A percentile compares a stretch with the other conserved stretches of the same genome.
These are phyloP conservation scores for Pythium volutum DNA, from an alignment of 352 stramenopile genomes.

Conservation along the genomic window DNA sequence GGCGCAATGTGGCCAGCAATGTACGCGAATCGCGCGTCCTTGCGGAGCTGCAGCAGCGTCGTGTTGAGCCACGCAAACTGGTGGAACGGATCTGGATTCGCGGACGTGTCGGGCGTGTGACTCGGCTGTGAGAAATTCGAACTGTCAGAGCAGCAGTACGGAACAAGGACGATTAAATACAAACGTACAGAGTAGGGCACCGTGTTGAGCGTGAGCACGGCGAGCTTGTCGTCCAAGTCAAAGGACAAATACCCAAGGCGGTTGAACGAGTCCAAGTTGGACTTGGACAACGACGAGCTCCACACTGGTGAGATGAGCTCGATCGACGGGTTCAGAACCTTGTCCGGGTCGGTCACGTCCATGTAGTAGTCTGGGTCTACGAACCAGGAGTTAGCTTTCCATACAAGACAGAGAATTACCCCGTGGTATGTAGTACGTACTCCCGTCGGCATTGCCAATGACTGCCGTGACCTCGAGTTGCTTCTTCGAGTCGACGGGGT, in stretches of 20 bases:
- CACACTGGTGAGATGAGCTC: slow-evolving; percentile 47
- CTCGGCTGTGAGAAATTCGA: slow-evolving; percentile 42
- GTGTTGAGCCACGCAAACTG: slow-evolving; percentile 90
- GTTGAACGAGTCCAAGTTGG: slow-evolving; percentile 57
- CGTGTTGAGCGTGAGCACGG: slow-evolving; percentile 78
- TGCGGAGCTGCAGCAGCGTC: slow-evolving; percentile 49
- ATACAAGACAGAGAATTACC: slow-evolving; percentile 31
- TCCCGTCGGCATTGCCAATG: slow-evolving; percentile 71
- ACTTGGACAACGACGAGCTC: slow-evolving; percentile 45
- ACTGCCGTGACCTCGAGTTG: slow-evolving; percentile 62
- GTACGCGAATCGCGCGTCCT: slow-evolving; percentile 57
- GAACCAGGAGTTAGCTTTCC: too few species aligned
- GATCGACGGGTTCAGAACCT: slow-evolving; percentile 51
- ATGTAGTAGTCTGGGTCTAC: slow-evolving; percentile 72
- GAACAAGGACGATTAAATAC: neutral
- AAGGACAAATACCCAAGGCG: slow-evolving; percentile 60
- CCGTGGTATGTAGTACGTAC: slow-evolving; percentile 53
- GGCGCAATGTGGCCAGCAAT: slow-evolving; percentile 91
- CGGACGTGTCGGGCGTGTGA: slow-evolving; percentile 69
- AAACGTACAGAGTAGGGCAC: slow-evolving; percentile 65
- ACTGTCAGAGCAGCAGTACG: slow-evolving; percentile 10
- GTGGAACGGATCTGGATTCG: slow-evolving; percentile 75
- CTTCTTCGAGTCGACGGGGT: slow-evolving; percentile 30
- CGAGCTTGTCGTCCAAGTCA: slow-evolving; percentile 58
- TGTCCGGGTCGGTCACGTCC: slow-evolving; percentile 61